Base-by-base conservation (phyloP, 2,329 filamentous ascomycete genomes). In the Colletotrichum kahawae region DNA sequence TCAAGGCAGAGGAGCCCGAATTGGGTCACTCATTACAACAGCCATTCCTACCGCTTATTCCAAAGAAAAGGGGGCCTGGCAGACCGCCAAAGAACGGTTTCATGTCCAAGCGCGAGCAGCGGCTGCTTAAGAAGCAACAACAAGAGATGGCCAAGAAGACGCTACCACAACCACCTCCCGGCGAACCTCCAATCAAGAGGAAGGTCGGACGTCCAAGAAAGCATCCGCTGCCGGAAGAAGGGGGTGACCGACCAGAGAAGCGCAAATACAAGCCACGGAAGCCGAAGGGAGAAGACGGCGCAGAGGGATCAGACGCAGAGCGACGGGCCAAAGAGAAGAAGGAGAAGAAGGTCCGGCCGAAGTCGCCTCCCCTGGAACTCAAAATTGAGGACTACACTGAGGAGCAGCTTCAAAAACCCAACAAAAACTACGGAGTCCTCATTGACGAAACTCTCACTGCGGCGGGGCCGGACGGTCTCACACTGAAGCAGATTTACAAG, bases 71-170 rank as follows among this genome's bases (percentile, higher is more conserved):
- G 78, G 94, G 94, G 16, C 94, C 94, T 12, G 94, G 94, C n/a
- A 88, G 94, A 68, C 94, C 94, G 24, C 94, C 94, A 0, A 96
- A 96, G 85, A 94, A 96, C 80, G 94, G 94, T 33, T 90, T 95
- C 81, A 95, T 95, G 91, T 96, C 94, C 2, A 95, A 95, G 84
- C 89, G 94, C 71, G 93, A 95, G 79, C 89, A 93, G 78, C 88
- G 91, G 21, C 82, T 92, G 63, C 88, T 92, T 9, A 91, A 93
- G 84, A 93, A 93, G 82, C 86, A 89, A 75, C 83, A 85, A 54
- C 86, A 88, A 77, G 89, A 90, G 76, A 83, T 83, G 78, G 88
- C 87, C 27, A 89, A 88, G 83, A 89, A 90, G 80, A 88, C 87
- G 6, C 78, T 87, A 36, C 87, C 88, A 9, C 88, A 87, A 74